Percentiles rank a stretch among this genome's conserved stretches.
Evolutionary conservation across 352 stramenopile genomes (phyloP).

Genomic region (Phytophthora uliginosa): DNA sequence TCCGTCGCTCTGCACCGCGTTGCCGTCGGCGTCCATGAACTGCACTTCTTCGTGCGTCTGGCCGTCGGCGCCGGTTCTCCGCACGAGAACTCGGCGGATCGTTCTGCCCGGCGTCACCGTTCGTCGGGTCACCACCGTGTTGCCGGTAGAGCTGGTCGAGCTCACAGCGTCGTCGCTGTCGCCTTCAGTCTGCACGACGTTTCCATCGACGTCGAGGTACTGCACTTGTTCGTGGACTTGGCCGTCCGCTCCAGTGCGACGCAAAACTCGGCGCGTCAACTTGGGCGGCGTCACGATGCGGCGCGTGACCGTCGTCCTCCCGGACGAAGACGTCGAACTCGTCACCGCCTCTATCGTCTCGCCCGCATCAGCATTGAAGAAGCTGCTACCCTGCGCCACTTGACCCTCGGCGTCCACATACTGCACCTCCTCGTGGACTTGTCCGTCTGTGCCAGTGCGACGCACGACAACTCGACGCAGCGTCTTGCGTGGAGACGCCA

Average conservation of each 20-base stretch:
- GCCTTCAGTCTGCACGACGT: conserved; percentile 32
- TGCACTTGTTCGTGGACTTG: conserved; percentile 28
- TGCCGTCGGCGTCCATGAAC: conserved; percentile 34
- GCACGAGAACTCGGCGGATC: conserved; percentile 27
- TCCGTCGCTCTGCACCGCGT: conserved; percentile 26
- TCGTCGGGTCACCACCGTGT: conserved; percentile 8
- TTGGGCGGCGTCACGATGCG: conserved; percentile 14
- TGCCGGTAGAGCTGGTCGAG: conserved; percentile 16
- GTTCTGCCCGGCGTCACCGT: conserved; percentile 32
- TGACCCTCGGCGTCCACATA: conserved; percentile 32
- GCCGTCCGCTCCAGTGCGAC: conserved; percentile 22
- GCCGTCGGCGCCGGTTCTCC: conserved; percentile 28
- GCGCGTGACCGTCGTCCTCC: conserved; percentile 16
- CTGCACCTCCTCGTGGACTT: conserved; percentile 27
- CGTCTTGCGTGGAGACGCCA: conserved; percentile 30
- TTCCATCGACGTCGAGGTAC: conserved; percentile 34
- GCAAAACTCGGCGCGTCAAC: conserved; percentile 23
- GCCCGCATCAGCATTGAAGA: conserved; percentile 20
- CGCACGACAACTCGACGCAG: conserved; percentile 36
- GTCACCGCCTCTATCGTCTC: background rate
- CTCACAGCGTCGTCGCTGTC: conserved; percentile 6
- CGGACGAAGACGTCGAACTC: background rate
- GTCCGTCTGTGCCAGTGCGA: conserved; percentile 23
- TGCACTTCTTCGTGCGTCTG: conserved; percentile 33
- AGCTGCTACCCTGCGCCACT: conserved; percentile 14